phyloP scores from a whole-genome alignment of 106 monocot genomes.

The Dendrobium chrysotoxum region DNA sequence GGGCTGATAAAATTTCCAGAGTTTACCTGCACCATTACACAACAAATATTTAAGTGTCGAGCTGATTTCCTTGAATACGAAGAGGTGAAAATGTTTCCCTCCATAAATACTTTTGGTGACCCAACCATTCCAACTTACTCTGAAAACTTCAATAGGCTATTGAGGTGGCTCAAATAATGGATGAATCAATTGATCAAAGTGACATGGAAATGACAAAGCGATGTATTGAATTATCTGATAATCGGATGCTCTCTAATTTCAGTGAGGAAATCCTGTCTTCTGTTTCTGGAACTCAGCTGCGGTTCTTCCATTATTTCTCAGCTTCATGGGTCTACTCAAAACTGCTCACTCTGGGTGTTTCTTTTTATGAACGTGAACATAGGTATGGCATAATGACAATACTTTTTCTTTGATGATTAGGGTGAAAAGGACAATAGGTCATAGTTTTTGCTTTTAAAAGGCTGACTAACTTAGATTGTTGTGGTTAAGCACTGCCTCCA shows the following conservation, averaged over 20 bases:
- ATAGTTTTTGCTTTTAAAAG: background rate
- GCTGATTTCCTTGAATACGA: slow-evolving; percentile 78
- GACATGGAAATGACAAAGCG: slow-evolving; percentile 51
- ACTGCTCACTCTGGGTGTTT: slow-evolving; percentile 81
- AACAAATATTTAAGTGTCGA: slow-evolving; percentile 45
- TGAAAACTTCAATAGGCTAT: slow-evolving; percentile 43
- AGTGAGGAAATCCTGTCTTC: slow-evolving; percentile 13
- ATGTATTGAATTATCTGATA: slow-evolving; percentile 55
- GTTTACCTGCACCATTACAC: slow-evolving; percentile 50
- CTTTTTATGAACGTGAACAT: slow-evolving; percentile 59
- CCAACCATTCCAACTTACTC: background rate
- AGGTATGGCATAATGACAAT: slow-evolving; percentile 31
- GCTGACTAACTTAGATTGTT: background rate
- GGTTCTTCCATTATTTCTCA: slow-evolving; percentile 69
- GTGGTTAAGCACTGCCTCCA: background rate
- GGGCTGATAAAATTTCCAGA: slow-evolving; percentile 82
- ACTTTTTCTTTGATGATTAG: background rate
- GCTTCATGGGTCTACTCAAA: slow-evolving; percentile 91
- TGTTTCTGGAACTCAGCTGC: slow-evolving; percentile 17
- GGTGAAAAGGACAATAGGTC: background rate
- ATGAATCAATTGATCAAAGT: slow-evolving; percentile 69
- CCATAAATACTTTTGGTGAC: background rate
- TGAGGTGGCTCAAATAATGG: slow-evolving; percentile 88
- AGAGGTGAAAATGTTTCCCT: slow-evolving; percentile 45
- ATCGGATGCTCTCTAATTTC: slow-evolving; percentile 15